Evolutionary conservation across 179 eudicot species (phyloP).

Genomic region (Beta corolliflora): DNA sequence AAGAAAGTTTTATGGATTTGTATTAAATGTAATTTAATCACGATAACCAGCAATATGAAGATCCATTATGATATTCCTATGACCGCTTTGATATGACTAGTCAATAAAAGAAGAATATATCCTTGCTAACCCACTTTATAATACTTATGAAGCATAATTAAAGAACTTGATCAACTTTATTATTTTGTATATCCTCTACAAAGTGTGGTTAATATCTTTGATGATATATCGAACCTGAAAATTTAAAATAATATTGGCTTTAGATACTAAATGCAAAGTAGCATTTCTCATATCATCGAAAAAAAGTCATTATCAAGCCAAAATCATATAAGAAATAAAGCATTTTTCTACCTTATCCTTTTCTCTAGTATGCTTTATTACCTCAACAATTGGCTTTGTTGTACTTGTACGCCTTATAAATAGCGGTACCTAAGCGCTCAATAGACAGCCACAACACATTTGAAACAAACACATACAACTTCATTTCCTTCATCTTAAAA

Average conservation of each 20-base stretch:
- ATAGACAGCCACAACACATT: slow-evolving; percentile 15
- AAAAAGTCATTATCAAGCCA: slow-evolving; percentile 17
- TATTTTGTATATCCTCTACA: slow-evolving; percentile 15
- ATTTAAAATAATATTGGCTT: background rate
- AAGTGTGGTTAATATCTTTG: slow-evolving; percentile 21
- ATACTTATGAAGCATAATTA: slow-evolving; percentile 11
- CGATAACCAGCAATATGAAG: slow-evolving; percentile 10
- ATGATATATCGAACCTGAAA: background rate
- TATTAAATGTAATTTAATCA: background rate
- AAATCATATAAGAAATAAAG: slow-evolving; percentile 9
- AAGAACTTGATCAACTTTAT: slow-evolving; percentile 4
- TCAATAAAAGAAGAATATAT: slow-evolving; percentile 28
- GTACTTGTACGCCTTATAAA: slow-evolving; percentile 26
- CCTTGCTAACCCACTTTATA: slow-evolving; percentile 8
- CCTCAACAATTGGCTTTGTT: slow-evolving; percentile 4
- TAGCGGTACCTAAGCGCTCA: background rate
- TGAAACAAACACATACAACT: background rate
- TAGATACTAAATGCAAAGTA: slow-evolving; percentile 7
- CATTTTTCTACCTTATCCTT: slow-evolving; percentile 33
- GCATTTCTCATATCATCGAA: background rate
- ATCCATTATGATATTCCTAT: slow-evolving; percentile 16
- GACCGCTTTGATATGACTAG: slow-evolving; percentile 19
- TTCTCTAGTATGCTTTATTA: background rate
- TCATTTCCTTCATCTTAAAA: background rate
- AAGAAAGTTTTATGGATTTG: too few relatives aligned